phyloP scores from a whole-genome alignment of 768 basidiomycete genomes.

The Tricholoma flavovirens region DNA sequence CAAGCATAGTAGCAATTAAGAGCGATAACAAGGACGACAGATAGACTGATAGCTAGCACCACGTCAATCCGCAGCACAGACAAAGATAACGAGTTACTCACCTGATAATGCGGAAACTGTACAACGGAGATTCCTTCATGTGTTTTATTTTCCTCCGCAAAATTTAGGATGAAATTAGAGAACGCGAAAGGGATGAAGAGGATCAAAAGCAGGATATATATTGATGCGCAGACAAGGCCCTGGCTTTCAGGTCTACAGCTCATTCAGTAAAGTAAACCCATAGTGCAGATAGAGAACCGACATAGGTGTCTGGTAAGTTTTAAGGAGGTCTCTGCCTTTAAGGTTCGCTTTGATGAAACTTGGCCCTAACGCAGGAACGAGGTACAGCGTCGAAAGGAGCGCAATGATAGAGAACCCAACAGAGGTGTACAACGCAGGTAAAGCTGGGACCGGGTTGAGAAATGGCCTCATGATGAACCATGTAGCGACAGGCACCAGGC shows the following conservation, averaged over 20 bases:
- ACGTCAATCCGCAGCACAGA: neutral
- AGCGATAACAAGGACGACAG: conserved; percentile 90
- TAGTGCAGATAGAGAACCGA: conserved; percentile 26
- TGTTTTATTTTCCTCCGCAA: conserved; percentile 34
- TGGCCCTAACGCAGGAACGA: conserved; percentile 79
- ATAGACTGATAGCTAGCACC: conserved; percentile 75
- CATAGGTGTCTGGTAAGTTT: conserved; percentile 71
- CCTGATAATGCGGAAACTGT: conserved; percentile 78
- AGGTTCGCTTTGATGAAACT: conserved; percentile 78
- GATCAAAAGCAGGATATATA: conserved; percentile 83
- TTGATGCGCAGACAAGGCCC: conserved; percentile 83
- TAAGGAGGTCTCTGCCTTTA: conserved; percentile 83
- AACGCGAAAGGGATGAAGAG: conserved; percentile 96
- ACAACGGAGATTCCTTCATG: conserved; percentile 59
- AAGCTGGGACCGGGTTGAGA: conserved; percentile 58
- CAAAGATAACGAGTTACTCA: conserved; percentile 25
- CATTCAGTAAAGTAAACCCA: conserved; percentile 2
- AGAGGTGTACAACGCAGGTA: conserved; percentile 72
- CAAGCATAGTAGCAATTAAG: conserved; percentile 87
- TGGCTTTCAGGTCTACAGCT: conserved; percentile 83
- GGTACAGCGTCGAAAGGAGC: conserved; percentile 65
- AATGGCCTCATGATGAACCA: conserved; percentile 75
- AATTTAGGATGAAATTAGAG: conserved; percentile 57
- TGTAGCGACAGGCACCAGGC: conserved; percentile 58
- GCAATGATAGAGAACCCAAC: conserved; percentile 83